These are phyloP conservation scores for Aspergillus sparsus DNA, from an alignment of 495 filamentous ascomycete genomes.

Conservation along the genomic window DNA sequence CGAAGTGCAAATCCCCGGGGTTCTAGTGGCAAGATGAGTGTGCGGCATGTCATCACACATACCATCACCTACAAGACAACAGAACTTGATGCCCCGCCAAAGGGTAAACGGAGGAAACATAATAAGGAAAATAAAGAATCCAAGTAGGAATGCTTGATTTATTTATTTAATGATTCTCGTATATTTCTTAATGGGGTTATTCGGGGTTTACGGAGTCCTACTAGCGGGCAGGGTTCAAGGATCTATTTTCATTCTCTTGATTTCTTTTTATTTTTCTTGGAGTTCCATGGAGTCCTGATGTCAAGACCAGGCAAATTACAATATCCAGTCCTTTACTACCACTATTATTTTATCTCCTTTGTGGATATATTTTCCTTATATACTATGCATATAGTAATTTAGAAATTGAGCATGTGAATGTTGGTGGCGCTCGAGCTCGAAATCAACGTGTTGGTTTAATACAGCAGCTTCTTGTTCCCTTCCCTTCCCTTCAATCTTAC, in stretches of 20 bases:
- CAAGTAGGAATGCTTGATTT: conserved; percentile 1
- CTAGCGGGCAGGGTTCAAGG: conserved; percentile 1
- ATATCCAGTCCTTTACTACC: conserved; percentile 10
- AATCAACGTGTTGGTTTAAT: neutral
- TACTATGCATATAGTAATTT: conserved; percentile 13
- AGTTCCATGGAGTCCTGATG: conserved; percentile 15
- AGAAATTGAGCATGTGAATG: conserved; percentile 11
- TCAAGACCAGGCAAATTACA: conserved; percentile 14
- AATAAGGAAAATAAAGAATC: conserved; percentile 16
- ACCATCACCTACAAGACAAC: conserved; percentile 51
- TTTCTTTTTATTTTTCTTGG: neutral
- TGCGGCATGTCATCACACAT: conserved; percentile 51
- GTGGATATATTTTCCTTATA: conserved; percentile 12
- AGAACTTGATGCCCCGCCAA: conserved; percentile 41
- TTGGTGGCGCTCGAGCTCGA: neutral
- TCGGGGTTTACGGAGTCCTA: conserved; percentile 13
- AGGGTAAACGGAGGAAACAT: conserved; percentile 44
- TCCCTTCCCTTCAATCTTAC: neutral
- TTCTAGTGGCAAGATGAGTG: conserved; percentile 38
- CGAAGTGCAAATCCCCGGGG: conserved; percentile 29
- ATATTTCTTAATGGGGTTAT: neutral
- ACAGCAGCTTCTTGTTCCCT: neutral
- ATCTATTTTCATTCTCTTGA: neutral
- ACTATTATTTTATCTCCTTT: conserved; percentile 3
- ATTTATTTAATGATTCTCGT: neutral